Evolutionary conservation across 176 grass and related monocot genomes (phyloP).

Genomic region (Triticum dicoccoides): DNA sequence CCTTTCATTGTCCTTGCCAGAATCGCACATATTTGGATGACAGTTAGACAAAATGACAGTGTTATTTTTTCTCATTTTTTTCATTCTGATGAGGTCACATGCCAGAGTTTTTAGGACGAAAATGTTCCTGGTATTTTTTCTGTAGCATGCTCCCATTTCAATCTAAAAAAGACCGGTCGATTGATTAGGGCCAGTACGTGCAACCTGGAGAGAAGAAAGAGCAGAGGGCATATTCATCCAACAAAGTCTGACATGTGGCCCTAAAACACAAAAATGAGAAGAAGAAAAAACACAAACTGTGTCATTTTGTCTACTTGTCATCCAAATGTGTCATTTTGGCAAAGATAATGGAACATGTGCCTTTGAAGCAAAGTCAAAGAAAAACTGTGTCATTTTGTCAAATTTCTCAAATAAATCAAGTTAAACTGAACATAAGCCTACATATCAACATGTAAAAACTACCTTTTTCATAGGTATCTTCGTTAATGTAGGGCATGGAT

Average conservation of each 20-base stretch:
- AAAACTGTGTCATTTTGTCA: background rate
- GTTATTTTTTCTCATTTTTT: background rate
- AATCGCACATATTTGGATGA: background rate
- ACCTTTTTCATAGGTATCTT: conserved; percentile 37
- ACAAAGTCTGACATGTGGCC: background rate
- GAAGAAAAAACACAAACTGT: background rate
- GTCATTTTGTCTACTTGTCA: background rate
- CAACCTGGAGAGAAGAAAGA: background rate
- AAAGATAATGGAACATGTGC: background rate
- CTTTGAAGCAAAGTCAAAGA: background rate
- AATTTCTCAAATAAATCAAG: background rate
- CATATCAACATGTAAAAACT: conserved; percentile 13
- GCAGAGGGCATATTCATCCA: background rate
- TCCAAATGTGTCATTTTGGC: background rate
- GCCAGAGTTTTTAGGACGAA: background rate
- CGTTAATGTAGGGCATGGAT: conserved; percentile 3
- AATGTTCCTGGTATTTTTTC: background rate
- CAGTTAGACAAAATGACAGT: background rate
- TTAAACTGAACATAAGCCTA: background rate
- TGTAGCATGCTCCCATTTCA: background rate
- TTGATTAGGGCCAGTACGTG: background rate
- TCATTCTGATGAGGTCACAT: background rate
- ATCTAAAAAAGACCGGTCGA: background rate
- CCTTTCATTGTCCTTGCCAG: background rate
- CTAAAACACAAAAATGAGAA: background rate